A percentile compares a stretch with the other conserved stretches of the same genome.
Evolutionary conservation across 177 flowering plant genomes (phyloP).

Genomic region (Vitis hybrid): DNA sequence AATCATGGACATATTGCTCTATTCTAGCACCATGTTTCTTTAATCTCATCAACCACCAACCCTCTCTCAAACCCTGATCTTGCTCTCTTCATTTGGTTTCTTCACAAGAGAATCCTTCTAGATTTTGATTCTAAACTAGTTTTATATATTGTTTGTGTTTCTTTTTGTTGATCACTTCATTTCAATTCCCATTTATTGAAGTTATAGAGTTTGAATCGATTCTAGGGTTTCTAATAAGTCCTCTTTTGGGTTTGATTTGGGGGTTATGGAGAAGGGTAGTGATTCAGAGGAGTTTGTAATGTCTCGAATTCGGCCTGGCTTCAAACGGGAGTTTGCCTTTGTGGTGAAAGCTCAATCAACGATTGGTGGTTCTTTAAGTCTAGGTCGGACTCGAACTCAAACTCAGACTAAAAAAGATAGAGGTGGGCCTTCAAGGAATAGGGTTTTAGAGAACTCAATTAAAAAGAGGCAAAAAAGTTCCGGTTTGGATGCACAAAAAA

Average conservation of each 20-base stretch:
- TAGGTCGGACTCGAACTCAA: slow-evolving; percentile 53
- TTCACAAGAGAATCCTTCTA: background rate
- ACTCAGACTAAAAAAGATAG: too few species aligned
- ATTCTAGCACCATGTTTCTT: too few species aligned
- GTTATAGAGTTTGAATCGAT: background rate
- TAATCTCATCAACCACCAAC: background rate
- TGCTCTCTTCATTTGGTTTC: background rate
- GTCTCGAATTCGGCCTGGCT: slow-evolving; percentile 52
- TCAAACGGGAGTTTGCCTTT: slow-evolving; percentile 71
- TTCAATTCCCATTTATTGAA: background rate
- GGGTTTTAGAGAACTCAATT: background rate
- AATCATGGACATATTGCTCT: slow-evolving; percentile 1
- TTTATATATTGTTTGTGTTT: background rate
- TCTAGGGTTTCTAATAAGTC: slow-evolving; percentile 13
- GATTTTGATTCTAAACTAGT: background rate
- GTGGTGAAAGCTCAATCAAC: slow-evolving; percentile 55
- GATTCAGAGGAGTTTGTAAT: slow-evolving; percentile 39
- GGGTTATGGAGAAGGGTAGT: slow-evolving; percentile 45
- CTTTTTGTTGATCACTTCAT: background rate
- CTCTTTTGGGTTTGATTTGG: background rate
- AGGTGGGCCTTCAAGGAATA: background rate
- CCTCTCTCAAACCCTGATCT: background rate
- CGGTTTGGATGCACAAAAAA: too few species aligned
- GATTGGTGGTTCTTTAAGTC: slow-evolving; percentile 45
- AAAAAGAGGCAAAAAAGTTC: too few species aligned